Base-by-base conservation (phyloP, 352 stramenopile genomes). In the Pythium plurisporium region DNA sequence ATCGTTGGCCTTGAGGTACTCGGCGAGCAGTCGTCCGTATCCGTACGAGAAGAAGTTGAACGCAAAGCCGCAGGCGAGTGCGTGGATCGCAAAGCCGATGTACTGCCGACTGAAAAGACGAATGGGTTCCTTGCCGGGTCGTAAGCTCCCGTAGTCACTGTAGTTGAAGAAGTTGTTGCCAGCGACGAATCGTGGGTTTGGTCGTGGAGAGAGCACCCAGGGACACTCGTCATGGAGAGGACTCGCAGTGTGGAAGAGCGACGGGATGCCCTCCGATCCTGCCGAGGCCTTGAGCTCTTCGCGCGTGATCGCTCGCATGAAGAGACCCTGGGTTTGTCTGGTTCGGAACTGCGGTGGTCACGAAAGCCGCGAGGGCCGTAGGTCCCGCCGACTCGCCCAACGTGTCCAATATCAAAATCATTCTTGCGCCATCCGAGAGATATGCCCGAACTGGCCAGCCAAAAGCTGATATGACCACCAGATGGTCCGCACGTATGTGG, bases 31-130 rank as follows among this genome's bases (percentile, higher is more conserved):
- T 0, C 31, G 43, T 11, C 61, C 27, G 36, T 54, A 69, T 4
- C 36, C 61, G 33, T 64, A 55, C 22, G 31, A 46, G 26, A 69
- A 60, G 34, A 69, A 57, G 26, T 40, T 50, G 33, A 57, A 62
- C 10, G 34, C 40, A 34, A 65, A 66, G 36, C 56, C 62, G 14
- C 37, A 47, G 4, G 59, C 25, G 2, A 26, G 36, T 12, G 45
- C 49, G 33, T 62, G 31, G 29, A 65, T 25, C n/a, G 50, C 46
- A 17, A 73, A 57, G 11, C 60, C 65, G n/a, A 62, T 12, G 37
- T 67, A 60, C 20, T 30, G 25, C 19, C 12, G 29, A n/a, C 34
- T 37, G 34, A 62, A 67, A 7, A 69, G 23, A 25, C 38, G 19
- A 3, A 73, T 37, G 9, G 29, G 30, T 2, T 50, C 55, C 9